A percentile compares a stretch with the other conserved stretches of the same genome.
Conservation (phyloP, 2,329 filamentous ascomycete genomes). For the Hypocreales sp. region DNA sequence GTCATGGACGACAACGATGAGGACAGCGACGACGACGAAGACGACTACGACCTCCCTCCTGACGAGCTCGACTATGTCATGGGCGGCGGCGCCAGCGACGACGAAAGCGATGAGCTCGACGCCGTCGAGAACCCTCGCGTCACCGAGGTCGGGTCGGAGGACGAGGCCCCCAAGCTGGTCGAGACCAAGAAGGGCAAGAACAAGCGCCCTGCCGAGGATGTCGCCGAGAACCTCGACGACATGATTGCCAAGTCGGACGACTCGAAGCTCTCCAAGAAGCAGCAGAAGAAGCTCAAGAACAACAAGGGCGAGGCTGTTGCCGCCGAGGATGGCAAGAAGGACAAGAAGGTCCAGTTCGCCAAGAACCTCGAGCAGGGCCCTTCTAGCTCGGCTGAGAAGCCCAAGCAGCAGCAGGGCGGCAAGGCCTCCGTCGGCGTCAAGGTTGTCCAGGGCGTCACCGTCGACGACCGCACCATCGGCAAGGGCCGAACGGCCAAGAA, state of each 20-base stretch:
- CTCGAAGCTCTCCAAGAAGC: conserved; percentile 81
- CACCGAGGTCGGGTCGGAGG: conserved; percentile 67
- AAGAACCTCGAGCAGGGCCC: conserved; percentile 98
- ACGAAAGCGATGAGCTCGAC: conserved; percentile 64
- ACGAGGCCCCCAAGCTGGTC: conserved; percentile 51
- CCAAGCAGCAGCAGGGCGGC: conserved; percentile 22
- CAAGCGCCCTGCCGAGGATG: conserved; percentile 76
- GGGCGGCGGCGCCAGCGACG: conserved; percentile 57
- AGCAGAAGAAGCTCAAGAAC: conserved; percentile 97
- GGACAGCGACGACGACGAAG: conserved; percentile 48
- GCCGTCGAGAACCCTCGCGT: conserved; percentile 66
- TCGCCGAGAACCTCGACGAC: conserved; percentile 59
- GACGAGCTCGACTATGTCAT: conserved; percentile 64
- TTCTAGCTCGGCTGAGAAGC: conserved; percentile 47
- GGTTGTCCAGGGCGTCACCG: conserved; percentile 72
- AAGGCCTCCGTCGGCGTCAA: conserved; percentile 51
- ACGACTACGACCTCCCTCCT: conserved; percentile 68
- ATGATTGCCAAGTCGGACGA: conserved; percentile 67
- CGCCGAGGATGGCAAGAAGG: conserved; percentile 42
- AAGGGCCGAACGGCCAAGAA: conserved; percentile 75
- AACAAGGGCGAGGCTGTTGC: conserved; percentile 81
- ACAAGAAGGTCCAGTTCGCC: conserved; percentile 96
- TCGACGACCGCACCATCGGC: conserved; percentile 92
- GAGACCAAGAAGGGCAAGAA: conserved; percentile 63
- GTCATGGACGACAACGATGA: conserved; percentile 57